Evolutionary conservation across 1,139 yeast genomes (phyloP), one percentile per base, ranked within the genome.

Genomic region (Suhomyces yuchorum): DNA sequence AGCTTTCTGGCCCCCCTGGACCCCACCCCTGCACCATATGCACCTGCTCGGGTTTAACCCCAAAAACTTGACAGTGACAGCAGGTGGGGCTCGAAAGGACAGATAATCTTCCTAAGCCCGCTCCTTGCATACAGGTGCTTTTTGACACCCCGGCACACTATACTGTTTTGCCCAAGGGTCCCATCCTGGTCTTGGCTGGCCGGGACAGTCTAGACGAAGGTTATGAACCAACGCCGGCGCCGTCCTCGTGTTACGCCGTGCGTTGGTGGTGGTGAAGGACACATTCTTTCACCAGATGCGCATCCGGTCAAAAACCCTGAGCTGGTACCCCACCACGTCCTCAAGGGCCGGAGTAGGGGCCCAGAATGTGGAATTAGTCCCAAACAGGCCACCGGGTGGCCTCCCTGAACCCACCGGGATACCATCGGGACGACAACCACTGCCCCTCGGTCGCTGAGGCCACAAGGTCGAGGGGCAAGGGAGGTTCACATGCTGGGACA

Each of bases 181-280:
- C 38, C 26, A 11, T 6, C 26, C 14, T 15, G 11, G 22, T 37
- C 35, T 44, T 40, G 43, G 43, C 24, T 33, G 28, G 26, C 17
- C 26, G n/a, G 8, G 26, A 11, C 38, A 35, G 38, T 35, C 38
- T 35, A 35, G 38, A 20, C 26, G 38, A 15, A 11, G 38, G 38
- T 35, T 35, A 35, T 15, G 38, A 35, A 35, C 38, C 24, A 14
- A 26, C 11, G 3, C 26, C 11, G n/a, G 14, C 4, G 37, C 37
- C 23, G 23, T 35, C 26, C 15, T 35, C 18, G 38, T 20, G 18
- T 35, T 35, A 22, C 38, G 38, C 38, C 38, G 38, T 35, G 14
- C 38, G 8, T 23, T 18, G 2, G 38, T 19, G n/a, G 9, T 35
- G 26, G 24, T 26, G 23, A 35, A n/a, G 4, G 9, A 18, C 38